Evolutionary conservation across 495 filamentous ascomycete species (phyloP), one percentile per base, ranked within the genome.

Genomic region (Penicillium antarcticum): DNA sequence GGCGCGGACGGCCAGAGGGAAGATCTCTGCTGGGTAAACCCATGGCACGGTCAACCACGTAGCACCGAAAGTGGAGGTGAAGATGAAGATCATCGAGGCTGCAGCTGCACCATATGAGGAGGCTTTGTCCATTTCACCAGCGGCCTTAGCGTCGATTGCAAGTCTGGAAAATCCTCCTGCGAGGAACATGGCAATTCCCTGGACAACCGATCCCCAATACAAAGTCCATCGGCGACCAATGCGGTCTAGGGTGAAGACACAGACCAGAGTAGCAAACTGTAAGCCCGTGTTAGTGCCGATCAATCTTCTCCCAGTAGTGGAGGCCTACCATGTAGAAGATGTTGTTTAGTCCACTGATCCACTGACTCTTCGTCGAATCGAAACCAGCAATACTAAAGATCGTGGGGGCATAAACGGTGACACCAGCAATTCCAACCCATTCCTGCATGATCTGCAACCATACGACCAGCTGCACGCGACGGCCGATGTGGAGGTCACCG

Each of bases 401-500:
- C 0, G 82, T 85, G 7, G 83, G 82, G 26, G 78, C 79, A 55
- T 78, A 88, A 33, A 88, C 79, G 2, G 86, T 88, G 16, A 88
- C 79, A 42, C 84, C 84, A 0, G 84, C 84, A 61, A 88, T 87
- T 17, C 86, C 85, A 55, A 85, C 77, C 84, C 84, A 88, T 60
- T 87, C 84, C 55, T 87, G 84, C 67, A 88, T 79, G 38, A 89
- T 86, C 66, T 88, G 82, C 9, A 88, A 65, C 84, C 84, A 88
- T 37, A 88, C 76, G 14, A 87, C 83, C 10, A 88, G 72, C 57
- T 87, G 84, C 19, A 87, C 83, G 7, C 85, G 75, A 3, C 85
- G 74, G 3, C 77, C 85, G 10, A 81, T 82, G 52, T 88, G 84
- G 18, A 88, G 62, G 34, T 86, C 80, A 0, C 83, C 83, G 0